Conservation (phyloP, 768 basidiomycete genomes). For the Mycena indigotica region DNA sequence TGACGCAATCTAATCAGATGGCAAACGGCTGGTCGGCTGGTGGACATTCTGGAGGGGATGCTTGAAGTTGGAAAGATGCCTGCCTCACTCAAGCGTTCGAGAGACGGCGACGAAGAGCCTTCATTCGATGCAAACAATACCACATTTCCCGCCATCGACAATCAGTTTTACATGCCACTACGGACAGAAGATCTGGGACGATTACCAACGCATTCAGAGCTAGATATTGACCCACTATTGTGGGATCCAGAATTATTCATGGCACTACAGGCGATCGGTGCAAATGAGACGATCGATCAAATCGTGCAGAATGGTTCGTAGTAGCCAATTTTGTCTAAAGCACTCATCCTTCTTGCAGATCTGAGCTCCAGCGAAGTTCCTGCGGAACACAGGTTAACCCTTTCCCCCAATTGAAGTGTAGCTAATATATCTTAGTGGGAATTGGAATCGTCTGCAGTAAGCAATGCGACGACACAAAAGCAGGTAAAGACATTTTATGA, state of each 20-base stretch:
- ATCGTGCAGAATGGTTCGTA: too few species aligned
- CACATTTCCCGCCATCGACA: slow-evolving; percentile 12
- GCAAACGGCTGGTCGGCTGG: slow-evolving; percentile 17
- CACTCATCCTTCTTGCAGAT: too few species aligned
- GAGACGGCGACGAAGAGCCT: slow-evolving; percentile 1
- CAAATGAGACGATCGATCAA: neutral
- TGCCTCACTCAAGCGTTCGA: slow-evolving; percentile 14
- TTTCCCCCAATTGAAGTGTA: too few species aligned
- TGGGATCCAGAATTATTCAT: slow-evolving; percentile 2
- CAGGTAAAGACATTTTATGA: too few species aligned
- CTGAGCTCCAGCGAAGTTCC: too few species aligned
- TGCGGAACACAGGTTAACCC: too few species aligned
- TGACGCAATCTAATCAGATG: too few species aligned
- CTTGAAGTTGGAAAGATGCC: slow-evolving; percentile 1
- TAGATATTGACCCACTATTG: slow-evolving; percentile 15
- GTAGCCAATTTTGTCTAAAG: too few species aligned
- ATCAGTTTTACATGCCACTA: slow-evolving; percentile 15
- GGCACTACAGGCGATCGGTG: neutral
- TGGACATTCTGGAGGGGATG: slow-evolving; percentile 18
- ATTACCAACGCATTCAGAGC: slow-evolving; percentile 8
- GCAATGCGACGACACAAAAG: too few species aligned
- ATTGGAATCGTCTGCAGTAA: too few species aligned
- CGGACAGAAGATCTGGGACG: slow-evolving; percentile 14
- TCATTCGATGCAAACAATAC: neutral
- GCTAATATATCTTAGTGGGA: too few species aligned